Base-by-base conservation (phyloP, 2,329 filamentous ascomycete genomes). In the Claviceps fusiformis region DNA sequence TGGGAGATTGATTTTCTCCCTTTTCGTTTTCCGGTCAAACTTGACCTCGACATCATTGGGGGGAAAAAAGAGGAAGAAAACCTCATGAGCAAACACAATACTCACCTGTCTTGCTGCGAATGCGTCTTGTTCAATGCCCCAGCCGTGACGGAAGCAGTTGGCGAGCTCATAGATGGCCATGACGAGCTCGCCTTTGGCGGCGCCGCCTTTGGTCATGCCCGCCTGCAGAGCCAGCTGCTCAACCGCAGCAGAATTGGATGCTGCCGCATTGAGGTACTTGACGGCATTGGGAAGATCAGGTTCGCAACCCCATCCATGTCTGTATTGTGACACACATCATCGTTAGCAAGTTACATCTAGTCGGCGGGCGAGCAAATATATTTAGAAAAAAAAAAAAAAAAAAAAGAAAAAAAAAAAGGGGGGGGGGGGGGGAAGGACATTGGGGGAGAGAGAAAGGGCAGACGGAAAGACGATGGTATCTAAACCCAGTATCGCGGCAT, bases 131-230 rank as follows among this genome's bases (percentile, higher is more conserved):
- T 82, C 78, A 52, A 95, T 86, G 51, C 93, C 93, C 92, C 92
- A 97, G 54, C 90, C 93, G 69, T 97, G 83, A 58, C 93, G 84
- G 75, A 96, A 97, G 72, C 82, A 92, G 70, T 93, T 93, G 55
- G 85, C 89, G 64, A 98, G 75, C 75, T 98, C 93, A 65, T 93
- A 97, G 60, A 98, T 97, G 58, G 93, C 92, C 58, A 98, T 82
- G 19, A 97, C 88, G 54, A 98, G 79, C 75, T 98, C 93, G 57
- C 93, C 93, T 73, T 97, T 98, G 48, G 92, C 92, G 15, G 88
- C 86, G 58, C 93, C 93, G 53, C 93, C 93, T 71, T 93, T 95
- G 71, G 89, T 93, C 70, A 95, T 81, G 17, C 92, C 93, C 9
- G 91, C 87, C 61, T 86, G 77, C 27, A 97, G 81, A 35, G 93